Evolutionary conservation across 2,329 filamentous ascomycete species (phyloP), one percentile per base, ranked within the genome.

Genomic region (Thielaviopsis musarum): DNA sequence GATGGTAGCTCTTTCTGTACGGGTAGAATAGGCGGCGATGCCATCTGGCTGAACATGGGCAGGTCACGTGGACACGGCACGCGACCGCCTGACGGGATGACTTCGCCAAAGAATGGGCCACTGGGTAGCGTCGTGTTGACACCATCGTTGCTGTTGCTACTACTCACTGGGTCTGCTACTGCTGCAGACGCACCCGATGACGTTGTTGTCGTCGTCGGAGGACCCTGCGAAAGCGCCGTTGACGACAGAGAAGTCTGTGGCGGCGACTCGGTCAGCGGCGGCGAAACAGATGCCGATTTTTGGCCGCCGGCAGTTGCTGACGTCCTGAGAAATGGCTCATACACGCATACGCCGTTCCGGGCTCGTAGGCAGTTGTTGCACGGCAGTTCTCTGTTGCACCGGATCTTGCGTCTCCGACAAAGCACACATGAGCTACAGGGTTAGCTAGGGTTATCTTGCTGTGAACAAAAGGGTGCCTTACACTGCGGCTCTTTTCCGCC

Each of bases 341-440:
- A 59, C 24, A 59, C 54, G 52, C 72, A 74, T 3, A 65, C 63
- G 1, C 65, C 65, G 4, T 62, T 69, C 58, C 66, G 70, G n/a
- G 72, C 70, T 7, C 69, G 68, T 3, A 70, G 59, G 56, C 74
- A 75, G 60, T 74, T 74, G 60, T 66, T 68, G 61, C 74, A 76
- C 0, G 74, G 74, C 3, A 63, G 64, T 24, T 70, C 67, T 34
- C 71, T 67, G 59, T 75, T 69, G 59, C 74, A 76, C n/a, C 69
- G 67, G 17, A 75, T 69, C 62, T 76, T 76, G 56, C 74, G 71
- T n/a, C 66, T 68, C 10, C 73, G 67, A 60, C 74, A 75, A 5
- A 72, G 66, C 9, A 68, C 66, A 60, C 74, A 75, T 1, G 73
- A 71, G 5, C 73, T 73, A 41, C 5, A 59, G 28, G 55, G 28